These are phyloP conservation scores for Colletotrichum eleusines DNA, from an alignment of 2,329 filamentous ascomycete genomes.

Conservation along the genomic window DNA sequence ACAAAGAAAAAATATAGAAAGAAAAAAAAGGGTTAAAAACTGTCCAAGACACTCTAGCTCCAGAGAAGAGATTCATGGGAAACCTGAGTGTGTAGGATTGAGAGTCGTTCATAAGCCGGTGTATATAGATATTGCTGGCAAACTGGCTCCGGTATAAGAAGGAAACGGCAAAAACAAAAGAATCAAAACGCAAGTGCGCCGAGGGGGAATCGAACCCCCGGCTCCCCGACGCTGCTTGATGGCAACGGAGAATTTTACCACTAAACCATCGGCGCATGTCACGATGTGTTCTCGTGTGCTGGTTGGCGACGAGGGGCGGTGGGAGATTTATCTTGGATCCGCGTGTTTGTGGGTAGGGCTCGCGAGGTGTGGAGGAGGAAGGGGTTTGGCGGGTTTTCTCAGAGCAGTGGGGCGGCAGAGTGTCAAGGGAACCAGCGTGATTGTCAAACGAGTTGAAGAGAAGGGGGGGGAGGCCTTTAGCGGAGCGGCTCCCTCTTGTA, in stretches of 20 bases:
- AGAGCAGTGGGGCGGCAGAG: neutral
- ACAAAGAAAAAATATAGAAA: no score
- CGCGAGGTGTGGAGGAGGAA: neutral
- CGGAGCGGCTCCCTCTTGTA: no score
- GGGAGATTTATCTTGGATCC: neutral
- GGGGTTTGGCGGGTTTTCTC: neutral
- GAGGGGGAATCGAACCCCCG: slow-evolving; percentile 29
- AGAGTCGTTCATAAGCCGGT: no score
- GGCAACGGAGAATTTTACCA: slow-evolving; percentile 31
- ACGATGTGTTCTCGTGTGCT: neutral
- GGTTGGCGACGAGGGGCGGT: neutral
- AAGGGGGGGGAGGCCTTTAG: no score
- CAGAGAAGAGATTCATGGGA: no score
- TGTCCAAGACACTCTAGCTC: no score
- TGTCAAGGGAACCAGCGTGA: neutral
- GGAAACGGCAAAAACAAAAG: neutral
- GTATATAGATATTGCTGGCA: neutral
- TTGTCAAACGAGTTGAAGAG: no score
- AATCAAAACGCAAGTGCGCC: neutral
- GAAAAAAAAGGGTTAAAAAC: no score
- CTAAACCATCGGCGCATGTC: slow-evolving; percentile 20
- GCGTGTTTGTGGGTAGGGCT: neutral
- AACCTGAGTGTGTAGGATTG: no score
- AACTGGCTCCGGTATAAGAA: neutral
- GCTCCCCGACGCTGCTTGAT: slow-evolving; percentile 27